Evolutionary conservation across 495 filamentous ascomycete genomes (phyloP).

Genomic region (Penicillium coffeae): DNA sequence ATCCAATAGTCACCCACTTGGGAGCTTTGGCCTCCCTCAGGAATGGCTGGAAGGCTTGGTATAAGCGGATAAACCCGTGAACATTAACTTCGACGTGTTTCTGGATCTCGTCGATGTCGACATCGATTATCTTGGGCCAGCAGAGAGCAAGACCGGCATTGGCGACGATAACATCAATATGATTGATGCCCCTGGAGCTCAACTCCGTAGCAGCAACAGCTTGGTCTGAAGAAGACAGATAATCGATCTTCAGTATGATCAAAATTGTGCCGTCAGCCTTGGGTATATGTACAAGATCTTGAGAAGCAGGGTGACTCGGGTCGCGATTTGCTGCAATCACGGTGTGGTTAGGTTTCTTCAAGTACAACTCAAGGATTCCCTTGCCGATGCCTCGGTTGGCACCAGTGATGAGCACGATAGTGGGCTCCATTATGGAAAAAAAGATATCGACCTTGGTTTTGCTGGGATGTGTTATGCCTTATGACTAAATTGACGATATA

Average conservation of each 20-base stretch:
- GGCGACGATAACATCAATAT: constrained; percentile 47
- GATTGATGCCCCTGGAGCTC: constrained; percentile 24
- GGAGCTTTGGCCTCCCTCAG: constrained; percentile 14
- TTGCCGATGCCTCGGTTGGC: constrained; percentile 49
- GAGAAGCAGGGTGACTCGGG: constrained; percentile 14
- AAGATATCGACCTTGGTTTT: too few species aligned
- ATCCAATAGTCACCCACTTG: constrained; percentile 4
- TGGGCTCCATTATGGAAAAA: constrained; percentile 9
- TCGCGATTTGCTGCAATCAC: constrained; percentile 46
- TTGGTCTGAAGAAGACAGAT: constrained; percentile 20
- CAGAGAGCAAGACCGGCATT: constrained; percentile 42
- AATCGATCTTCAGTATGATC: constrained; percentile 41
- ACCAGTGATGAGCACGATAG: constrained; percentile 14
- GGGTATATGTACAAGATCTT: constrained; percentile 14
- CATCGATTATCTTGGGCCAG: constrained; percentile 19
- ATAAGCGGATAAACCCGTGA: constrained; percentile 32
- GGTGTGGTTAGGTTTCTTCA: constrained; percentile 28
- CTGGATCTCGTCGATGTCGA: constrained; percentile 24
- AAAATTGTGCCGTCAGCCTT: constrained; percentile 29
- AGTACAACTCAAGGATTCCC: constrained; percentile 1
- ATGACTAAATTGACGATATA: too few species aligned
- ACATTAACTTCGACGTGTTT: constrained; percentile 39
- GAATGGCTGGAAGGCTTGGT: constrained; percentile 34
- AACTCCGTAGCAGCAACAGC: constrained; percentile 20
- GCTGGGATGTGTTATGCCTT: too few species aligned